Evolutionary conservation across 2,329 filamentous ascomycete species (phyloP), one percentile per base, ranked within the genome.

Genomic region (Fusarium foetens): DNA sequence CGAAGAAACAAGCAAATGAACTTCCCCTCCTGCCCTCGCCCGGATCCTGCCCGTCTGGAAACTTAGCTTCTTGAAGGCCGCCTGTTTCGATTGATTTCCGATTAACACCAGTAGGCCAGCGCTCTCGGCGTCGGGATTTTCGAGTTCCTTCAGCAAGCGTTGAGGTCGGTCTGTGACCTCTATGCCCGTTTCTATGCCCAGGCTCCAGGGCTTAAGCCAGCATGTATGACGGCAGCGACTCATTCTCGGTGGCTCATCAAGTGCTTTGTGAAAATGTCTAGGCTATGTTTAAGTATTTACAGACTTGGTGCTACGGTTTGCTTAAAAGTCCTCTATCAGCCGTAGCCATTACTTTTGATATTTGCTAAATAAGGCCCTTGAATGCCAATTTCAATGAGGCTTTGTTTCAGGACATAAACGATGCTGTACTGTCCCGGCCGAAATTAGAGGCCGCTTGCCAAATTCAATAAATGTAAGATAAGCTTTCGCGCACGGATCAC

Each of bases 91-190:
- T 38, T 61, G 43, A 49, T 65, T 65, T 29, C 66, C 66, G 21
- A 68, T 53, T 9, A 68, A 51, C 23, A 65, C 25, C 45, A 68
- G 35, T 19, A 68, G 33, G 21, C 66, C 61, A 43, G 53, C 61
- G 29, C 35, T 53, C 42, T 65, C 66, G 12, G n/a, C 31, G 10
- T 61, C 8, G 35, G 66, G 66, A 33, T 54, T 39, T 27, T 52
- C 27, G 41, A 65, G 62, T n/a, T 68, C 66, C 27, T 49, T 51
- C 42, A 65, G 46, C 11, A 68, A 8, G 13, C 46, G 60, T 41
- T 58, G 60, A 27, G 66, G 66, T 58, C 66, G 61, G 41, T 68
- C 66, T 36, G 66, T 65, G 21, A 62, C 57, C 41, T 65, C 66
- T 35, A 68, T 3, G 19, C 66, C 66, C 13, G 23, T 17, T 46